Conservation (phyloP, 2,329 filamentous ascomycete species). For the Pseudopithomyces chartarum region DNA sequence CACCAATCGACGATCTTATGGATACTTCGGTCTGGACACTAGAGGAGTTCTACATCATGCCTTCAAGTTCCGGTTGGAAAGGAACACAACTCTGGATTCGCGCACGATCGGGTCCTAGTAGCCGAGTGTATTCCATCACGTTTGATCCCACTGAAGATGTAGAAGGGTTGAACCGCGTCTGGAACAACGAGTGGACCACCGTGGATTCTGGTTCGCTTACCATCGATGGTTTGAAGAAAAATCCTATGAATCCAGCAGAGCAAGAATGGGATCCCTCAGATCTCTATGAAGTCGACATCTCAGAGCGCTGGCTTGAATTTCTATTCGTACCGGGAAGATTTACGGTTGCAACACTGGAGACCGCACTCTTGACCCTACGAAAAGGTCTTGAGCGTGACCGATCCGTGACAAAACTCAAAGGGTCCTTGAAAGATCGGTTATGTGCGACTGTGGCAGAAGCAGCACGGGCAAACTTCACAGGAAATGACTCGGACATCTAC, state of each 20-base stretch:
- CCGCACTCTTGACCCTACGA: constrained; percentile 81
- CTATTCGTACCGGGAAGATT: constrained; percentile 86
- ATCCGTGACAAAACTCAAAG: constrained; percentile 39
- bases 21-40: constrained; percentile 58
- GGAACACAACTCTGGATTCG: constrained; percentile 54
- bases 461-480: constrained; percentile 65
- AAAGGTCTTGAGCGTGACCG: constrained; percentile 56
- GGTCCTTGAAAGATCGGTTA: constrained; percentile 75
- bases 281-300: constrained; percentile 54
- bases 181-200: constrained; percentile 61
- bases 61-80: constrained; percentile 44
- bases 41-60: constrained; percentile 52
- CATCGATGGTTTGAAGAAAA: constrained; percentile 46
- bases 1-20: constrained; percentile 60
- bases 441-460: constrained; percentile 73
- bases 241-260: constrained; percentile 46
- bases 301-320: constrained; percentile 83
- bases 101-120: constrained; percentile 61
- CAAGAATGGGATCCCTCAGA: constrained; percentile 34
- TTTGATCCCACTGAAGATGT: constrained; percentile 70
- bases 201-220: constrained; percentile 51
- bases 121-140: constrained; percentile 71
- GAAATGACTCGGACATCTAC: constrained; percentile 77
- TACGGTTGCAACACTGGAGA: constrained; percentile 77
- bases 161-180: constrained; percentile 68